Evolutionary conservation across 345 rosid species (phyloP), one percentile per base, ranked within the genome.

Genomic region (Brassica carinata): DNA sequence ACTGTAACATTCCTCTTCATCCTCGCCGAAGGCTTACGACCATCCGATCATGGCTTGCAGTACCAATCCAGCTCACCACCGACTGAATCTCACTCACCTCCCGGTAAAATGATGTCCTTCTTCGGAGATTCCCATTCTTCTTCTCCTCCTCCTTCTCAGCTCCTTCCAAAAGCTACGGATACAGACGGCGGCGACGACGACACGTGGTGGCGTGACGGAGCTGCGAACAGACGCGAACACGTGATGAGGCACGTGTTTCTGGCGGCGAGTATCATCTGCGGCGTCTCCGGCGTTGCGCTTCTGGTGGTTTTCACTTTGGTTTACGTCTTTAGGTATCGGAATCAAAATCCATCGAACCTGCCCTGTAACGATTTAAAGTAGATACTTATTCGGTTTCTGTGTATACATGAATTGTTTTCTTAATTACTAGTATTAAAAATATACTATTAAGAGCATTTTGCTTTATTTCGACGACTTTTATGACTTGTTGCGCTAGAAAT

Each of bases 41-140:
- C 94, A n/a, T 86, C 92, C 0, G 86, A 90, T 57, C 94, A 90
- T 73, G 94, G 94, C 4, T 64, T 90, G 69, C 87, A 80, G 67
- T 87, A 84, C 71, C 92, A 88, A 73, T 33, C 51, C 75, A 55
- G 75, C 13, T 85, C 90, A 17, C 89, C 87, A 29, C 69, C 62
- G 7, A 73, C 71, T 5, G 81, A 59, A 30, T 75, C 67, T 34
- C 72, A 81, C 0, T 67, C 90, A 5, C 82, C 90, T 9, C 83
- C 80, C 27, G 80, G 75, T 0, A 77, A 84, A 58, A 87, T 89
- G 96, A 70, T 14, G 77, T 76, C 86, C 0, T 91, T 91, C 84
- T 91, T 91, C 75, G 85, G 82, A 14, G 64, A 79, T 3, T 67
- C 79, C 0, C 61, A 79, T 4, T 75, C 84, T 8, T 23, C 82